Percentiles rank a stretch among this genome's conserved stretches.
Conservation (phyloP, 371 early-diverging fungal species). For the Dichotomocladium elegans region DNA sequence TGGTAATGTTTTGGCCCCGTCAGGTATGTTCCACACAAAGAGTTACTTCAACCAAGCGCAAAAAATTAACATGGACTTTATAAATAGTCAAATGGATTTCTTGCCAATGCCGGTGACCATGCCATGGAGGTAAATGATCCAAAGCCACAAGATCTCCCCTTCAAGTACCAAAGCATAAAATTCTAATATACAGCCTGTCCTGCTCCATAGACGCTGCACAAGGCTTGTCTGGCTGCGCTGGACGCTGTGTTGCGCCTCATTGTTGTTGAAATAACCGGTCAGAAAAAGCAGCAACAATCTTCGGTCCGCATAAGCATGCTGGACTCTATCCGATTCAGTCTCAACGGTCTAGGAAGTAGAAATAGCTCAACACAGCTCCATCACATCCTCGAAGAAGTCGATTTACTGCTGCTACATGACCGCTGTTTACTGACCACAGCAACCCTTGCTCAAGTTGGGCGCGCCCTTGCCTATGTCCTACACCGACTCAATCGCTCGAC, state of each 20-base stretch:
- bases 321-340: not conserved
- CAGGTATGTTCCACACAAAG: not conserved
- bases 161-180: not conserved
- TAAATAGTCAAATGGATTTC: no score
- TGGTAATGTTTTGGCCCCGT: not conserved
- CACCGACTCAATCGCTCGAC: not conserved
- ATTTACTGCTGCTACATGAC: not conserved
- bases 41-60: no score
- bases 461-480: not conserved
- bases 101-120: no score
- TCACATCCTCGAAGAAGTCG: not conserved
- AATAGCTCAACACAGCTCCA: not conserved
- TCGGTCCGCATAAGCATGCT: not conserved
- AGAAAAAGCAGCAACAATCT: not conserved
- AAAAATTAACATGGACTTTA: no score
- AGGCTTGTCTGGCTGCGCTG: conserved; percentile 4
- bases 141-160: not conserved
- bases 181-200: no score
- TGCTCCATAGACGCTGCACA: not conserved
- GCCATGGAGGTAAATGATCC: not conserved
- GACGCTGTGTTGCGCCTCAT: not conserved
- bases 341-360: not conserved
- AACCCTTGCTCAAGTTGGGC: not conserved
- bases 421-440: not conserved
- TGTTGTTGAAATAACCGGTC: not conserved